phyloP scores from a whole-genome alignment of 345 rosid species.

The Hibiscus mutabilis region DNA sequence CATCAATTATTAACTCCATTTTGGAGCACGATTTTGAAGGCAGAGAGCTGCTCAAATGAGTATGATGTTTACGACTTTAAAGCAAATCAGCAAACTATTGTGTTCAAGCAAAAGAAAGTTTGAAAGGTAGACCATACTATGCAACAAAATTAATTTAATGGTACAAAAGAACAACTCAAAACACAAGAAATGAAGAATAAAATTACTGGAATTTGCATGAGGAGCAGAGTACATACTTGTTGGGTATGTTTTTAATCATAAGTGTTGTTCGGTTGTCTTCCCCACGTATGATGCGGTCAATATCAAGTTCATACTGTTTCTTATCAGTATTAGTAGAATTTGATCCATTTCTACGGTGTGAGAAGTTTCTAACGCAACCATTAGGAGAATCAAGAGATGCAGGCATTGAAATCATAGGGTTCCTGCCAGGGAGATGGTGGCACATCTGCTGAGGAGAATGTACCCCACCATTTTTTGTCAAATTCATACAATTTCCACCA shows the following conservation, averaged over 20 bases:
- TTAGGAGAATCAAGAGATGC: slow-evolving; percentile 58
- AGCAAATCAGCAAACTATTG: background rate
- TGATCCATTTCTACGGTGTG: slow-evolving; percentile 69
- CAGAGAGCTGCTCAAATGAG: background rate
- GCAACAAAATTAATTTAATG: background rate
- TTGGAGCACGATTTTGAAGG: background rate
- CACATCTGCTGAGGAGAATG: slow-evolving; percentile 68
- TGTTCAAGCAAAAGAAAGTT: background rate
- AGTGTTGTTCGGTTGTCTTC: slow-evolving; percentile 82
- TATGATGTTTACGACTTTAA: background rate
- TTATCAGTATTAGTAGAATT: slow-evolving; percentile 62
- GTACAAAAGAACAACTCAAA: background rate
- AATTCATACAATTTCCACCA: slow-evolving; percentile 39
- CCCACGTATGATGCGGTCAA: slow-evolving; percentile 64
- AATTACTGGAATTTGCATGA: slow-evolving; percentile 1
- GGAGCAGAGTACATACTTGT: slow-evolving; percentile 50
- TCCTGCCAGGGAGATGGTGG: slow-evolving; percentile 61
- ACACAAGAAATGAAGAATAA: background rate
- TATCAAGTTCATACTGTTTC: slow-evolving; percentile 82
- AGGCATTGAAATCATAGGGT: slow-evolving; percentile 49
- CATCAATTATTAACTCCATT: background rate
- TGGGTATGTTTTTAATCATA: slow-evolving; percentile 96
- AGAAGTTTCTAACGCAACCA: slow-evolving; percentile 62
- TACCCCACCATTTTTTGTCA: slow-evolving; percentile 46
- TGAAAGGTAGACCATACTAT: background rate